Percentiles rank a stretch among this genome's conserved stretches.
phyloP scores from a whole-genome alignment of 164 flowering plant species.

The Chimonanthus salicifolius region DNA sequence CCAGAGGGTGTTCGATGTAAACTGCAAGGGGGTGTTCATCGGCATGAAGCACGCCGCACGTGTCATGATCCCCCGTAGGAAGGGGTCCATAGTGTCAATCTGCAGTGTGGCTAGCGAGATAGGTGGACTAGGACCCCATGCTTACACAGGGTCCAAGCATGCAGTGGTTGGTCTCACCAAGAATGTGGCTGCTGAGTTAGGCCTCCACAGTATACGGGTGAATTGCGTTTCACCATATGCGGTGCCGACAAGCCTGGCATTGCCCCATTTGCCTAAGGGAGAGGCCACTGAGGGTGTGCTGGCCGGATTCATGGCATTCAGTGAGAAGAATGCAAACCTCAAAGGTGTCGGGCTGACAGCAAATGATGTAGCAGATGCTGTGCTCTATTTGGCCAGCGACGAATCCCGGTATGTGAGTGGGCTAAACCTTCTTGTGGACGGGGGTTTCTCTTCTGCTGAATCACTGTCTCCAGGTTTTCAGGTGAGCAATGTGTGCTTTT shows the following conservation, averaged over 20 bases:
- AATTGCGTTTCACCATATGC: conserved; percentile 92
- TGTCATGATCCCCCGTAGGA: conserved; percentile 62
- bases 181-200: conserved; percentile 84
- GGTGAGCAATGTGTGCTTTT: too few relatives aligned
- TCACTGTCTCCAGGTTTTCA: conserved; percentile 58
- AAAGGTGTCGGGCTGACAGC: conserved; percentile 53
- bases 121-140: conserved; percentile 75
- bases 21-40: conserved; percentile 69
- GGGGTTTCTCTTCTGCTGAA: conserved; percentile 60
- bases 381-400: conserved; percentile 69
- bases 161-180: conserved; percentile 74
- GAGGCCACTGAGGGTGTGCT: conserved; percentile 53
- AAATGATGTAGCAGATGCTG: conserved; percentile 76
- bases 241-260: conserved; percentile 41
- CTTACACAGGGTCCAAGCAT: conserved; percentile 77
- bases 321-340: conserved; percentile 43
- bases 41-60: conserved; percentile 97
- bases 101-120: conserved; percentile 49
- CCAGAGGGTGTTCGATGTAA: conserved; percentile 58
- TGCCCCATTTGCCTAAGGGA: conserved; percentile 70
- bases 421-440: conserved; percentile 74
- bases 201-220: conserved; percentile 69
- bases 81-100: conserved; percentile 59
- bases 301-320: conserved; percentile 42
- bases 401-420: conserved; percentile 84